Evolutionary conservation across 768 basidiomycete species (phyloP).

Genomic region (Grammothele lineata): DNA sequence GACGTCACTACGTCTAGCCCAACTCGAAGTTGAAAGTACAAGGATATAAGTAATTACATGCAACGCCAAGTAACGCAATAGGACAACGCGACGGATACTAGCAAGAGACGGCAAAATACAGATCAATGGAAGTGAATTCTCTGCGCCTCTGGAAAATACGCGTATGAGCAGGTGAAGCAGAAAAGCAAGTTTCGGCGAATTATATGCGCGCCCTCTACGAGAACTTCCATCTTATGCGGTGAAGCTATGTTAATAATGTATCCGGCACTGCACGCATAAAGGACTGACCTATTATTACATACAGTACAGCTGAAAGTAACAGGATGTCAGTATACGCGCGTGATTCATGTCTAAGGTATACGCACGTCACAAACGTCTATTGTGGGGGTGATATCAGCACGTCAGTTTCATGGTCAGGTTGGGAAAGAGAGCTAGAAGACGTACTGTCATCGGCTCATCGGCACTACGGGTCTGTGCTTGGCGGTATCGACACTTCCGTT

Average conservation of each 20-base stretch:
- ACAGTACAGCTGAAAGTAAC: slow-evolving; percentile 48
- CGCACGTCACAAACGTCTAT: slow-evolving; percentile 86
- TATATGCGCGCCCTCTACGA: slow-evolving; percentile 33
- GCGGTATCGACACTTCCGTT: slow-evolving; percentile 87
- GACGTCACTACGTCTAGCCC: no score
- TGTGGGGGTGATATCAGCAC: not conserved
- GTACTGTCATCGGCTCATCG: slow-evolving; percentile 96
- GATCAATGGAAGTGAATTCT: no score
- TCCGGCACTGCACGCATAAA: not conserved
- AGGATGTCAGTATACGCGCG: slow-evolving; percentile 5
- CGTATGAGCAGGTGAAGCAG: no score
- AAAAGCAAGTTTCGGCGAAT: no score
- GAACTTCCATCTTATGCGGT: slow-evolving; percentile 56
- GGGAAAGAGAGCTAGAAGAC: slow-evolving; percentile 26
- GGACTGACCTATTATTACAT: slow-evolving; percentile 52
- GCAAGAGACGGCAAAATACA: no score
- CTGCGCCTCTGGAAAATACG: no score
- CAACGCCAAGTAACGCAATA: no score
- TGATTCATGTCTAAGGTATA: slow-evolving; percentile 13
- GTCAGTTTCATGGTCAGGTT: no score
- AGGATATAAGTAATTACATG: no score
- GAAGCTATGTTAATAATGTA: not conserved
- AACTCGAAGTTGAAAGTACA: no score
- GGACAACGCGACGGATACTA: no score
- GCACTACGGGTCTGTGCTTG: slow-evolving; percentile 97